Base-by-base conservation (phyloP, 1,284 basidiomycete species). In the Ganoderma boninense region DNA sequence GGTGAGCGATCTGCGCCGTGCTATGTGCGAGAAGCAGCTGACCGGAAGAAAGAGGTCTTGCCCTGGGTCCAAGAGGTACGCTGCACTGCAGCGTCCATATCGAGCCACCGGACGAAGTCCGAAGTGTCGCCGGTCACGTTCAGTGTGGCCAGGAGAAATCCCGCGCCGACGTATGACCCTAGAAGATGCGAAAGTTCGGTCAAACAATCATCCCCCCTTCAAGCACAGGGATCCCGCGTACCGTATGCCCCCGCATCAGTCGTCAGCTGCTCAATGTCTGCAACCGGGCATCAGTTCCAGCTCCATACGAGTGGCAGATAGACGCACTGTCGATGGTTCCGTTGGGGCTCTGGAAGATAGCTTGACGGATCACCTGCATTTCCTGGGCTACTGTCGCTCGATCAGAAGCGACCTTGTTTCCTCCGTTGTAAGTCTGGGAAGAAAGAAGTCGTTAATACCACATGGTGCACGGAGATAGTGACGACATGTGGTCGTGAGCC, bases 151-250 rank as follows among this genome's bases (percentile, higher is more conserved):
- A 92, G 73, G 0, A 94, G 79, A 75, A 88, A 87, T 4, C 92
- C 92, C 14, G 92, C 89, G 10, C 88, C 88, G 10, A 88, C 84
- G 75, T 91, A 93, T 2, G 92, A 92, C 32, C 92, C 92, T 93
- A 69, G 29, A 26, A 4, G 11, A 3, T 13, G 6, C 16, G 65
- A 32, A 35, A 13, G 16, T 18, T 20, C 13, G 32, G 18, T 57
- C 26, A 18, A 29, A 14, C 10, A 26, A 26, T 52, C 11, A 26
- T 52, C 52, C 5, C 29, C 52, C 29, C n/a, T 54, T 54, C 29
- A 16, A 2, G 14, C 14, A 20, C 29, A 32, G 29, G 54, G 11
- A 57, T 11, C 4, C 11, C 11, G 52, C 54, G 20, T 66, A 90
- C 92, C 92, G 80, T 92, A 93, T 46, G 87, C 88, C 35, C 87